Evolutionary conservation across 305 asterid genomes (phyloP).

Genomic region (Fraxinus latifolia): DNA sequence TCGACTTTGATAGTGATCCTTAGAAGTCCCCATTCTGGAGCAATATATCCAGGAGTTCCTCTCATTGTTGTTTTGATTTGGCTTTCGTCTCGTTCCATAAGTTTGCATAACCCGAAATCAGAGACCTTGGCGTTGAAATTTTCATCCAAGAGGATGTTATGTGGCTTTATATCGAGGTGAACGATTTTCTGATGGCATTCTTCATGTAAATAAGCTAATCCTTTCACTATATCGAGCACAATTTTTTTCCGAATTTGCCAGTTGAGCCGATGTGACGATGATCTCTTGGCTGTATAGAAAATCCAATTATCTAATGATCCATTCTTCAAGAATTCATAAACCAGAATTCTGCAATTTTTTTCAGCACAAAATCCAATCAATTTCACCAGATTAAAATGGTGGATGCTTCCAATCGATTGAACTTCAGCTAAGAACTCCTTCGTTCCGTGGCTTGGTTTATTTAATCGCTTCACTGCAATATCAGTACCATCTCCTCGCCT

Average conservation of each 20-base stretch:
- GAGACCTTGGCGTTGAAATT: conserved; percentile 25
- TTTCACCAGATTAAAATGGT: conserved; percentile 35
- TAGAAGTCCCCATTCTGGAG: conserved; percentile 35
- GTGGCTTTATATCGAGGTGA: conserved; percentile 27
- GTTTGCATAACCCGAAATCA: conserved; percentile 29
- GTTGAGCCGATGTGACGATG: not conserved
- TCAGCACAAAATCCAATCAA: conserved; percentile 30
- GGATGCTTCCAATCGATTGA: conserved; percentile 30
- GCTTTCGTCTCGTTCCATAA: conserved; percentile 26
- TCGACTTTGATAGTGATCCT: conserved; percentile 37
- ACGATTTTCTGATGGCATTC: conserved; percentile 23
- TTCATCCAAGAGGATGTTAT: conserved; percentile 24
- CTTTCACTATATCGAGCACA: conserved; percentile 20
- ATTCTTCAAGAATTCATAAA: conserved; percentile 29
- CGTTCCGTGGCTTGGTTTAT: conserved; percentile 17
- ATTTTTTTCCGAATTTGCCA: not conserved
- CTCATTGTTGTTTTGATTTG: conserved; percentile 33
- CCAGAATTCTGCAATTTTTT: conserved; percentile 29
- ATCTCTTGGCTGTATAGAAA: not conserved
- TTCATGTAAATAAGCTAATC: conserved; percentile 24
- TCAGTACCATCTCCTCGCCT: conserved; percentile 14
- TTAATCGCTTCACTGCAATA: conserved; percentile 29
- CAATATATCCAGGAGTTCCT: conserved; percentile 40
- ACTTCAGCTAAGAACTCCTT: conserved; percentile 33
- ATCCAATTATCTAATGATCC: conserved; percentile 36